These are phyloP conservation scores for Tolypocladium tropicale DNA, from an alignment of 2,329 filamentous ascomycete genomes.

Conservation along the genomic window DNA sequence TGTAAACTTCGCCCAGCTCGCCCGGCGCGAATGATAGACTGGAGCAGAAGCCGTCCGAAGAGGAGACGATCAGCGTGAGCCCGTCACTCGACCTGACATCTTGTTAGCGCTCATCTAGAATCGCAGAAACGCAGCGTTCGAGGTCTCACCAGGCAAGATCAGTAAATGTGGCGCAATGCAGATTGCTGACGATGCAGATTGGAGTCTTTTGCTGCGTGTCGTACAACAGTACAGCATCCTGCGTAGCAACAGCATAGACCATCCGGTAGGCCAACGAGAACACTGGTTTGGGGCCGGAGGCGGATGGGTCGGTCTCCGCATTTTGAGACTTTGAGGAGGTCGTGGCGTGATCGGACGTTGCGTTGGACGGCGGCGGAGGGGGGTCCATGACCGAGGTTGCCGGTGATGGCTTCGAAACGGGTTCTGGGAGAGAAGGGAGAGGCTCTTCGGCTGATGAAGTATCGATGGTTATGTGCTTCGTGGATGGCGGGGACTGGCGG, in stretches of 20 bases:
- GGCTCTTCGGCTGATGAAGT: slow-evolving; percentile 80
- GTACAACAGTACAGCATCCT: slow-evolving; percentile 89
- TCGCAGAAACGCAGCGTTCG: not conserved
- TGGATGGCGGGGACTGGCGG: slow-evolving; percentile 55
- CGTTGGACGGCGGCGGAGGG: slow-evolving; percentile 53
- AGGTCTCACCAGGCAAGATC: slow-evolving; percentile 77
- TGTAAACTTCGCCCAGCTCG: slow-evolving; percentile 77
- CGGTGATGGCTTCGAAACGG: slow-evolving; percentile 53
- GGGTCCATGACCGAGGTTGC: slow-evolving; percentile 68
- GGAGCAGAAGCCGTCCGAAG: slow-evolving; percentile 95
- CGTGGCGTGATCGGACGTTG: slow-evolving; percentile 34
- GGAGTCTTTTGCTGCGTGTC: slow-evolving; percentile 96
- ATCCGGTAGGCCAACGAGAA: slow-evolving; percentile 88
- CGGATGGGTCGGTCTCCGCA: slow-evolving; percentile 34
- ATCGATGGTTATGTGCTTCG: slow-evolving; percentile 88
- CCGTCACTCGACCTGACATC: slow-evolving; percentile 38
- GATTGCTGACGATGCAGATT: slow-evolving; percentile 87
- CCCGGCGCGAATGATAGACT: slow-evolving; percentile 73
- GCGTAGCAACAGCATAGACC: slow-evolving; percentile 92
- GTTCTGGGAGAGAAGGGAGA: slow-evolving; percentile 75
- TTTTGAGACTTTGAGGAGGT: slow-evolving; percentile 40
- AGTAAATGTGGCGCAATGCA: slow-evolving; percentile 96
- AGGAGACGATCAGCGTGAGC: slow-evolving; percentile 72
- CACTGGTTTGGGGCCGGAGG: slow-evolving; percentile 54
- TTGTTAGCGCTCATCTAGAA: not conserved